Base-by-base conservation (phyloP, 495 filamentous ascomycete genomes). In the Aspergillus conjunctus region DNA sequence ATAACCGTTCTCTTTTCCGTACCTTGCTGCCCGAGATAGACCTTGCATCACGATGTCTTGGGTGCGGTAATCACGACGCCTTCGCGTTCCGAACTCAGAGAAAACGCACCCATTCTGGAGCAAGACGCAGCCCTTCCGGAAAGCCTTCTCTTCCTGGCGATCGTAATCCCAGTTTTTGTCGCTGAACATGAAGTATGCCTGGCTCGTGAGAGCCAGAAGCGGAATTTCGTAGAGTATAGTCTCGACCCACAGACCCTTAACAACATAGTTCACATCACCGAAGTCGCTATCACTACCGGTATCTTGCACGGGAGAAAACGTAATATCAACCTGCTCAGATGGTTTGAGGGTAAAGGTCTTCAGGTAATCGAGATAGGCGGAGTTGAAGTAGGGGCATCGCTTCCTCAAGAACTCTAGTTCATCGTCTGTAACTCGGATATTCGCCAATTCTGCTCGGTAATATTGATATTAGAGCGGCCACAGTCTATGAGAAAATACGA, bases 161-260 rank as follows among this genome's bases (percentile, higher is more conserved):
- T 87, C 81, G 63, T 97, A 87, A 50, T 81, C 85, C 94, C 94
- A 98, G 67, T 96, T 92, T 41, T 74, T 87, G 65, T 97, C 89
- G 75, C 88, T 88, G 79, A 96, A 97, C 74, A 88, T 90, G 84
- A 98, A 98, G 74, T 97, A 98, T 30, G 95, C 91, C 71, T 98
- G 93, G 62, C 91, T 96, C 1, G 92, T 90, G 56, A 98, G 75
- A 2, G 95, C 91, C 18, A 98, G 84, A 22, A 98, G 80, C 0
- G 94, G 95, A 59, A 98, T 96, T 77, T 98, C 94, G 73, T 98
- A 98, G 51, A 98, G 85, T 50, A 98, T 98, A 0, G 94, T 96
- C 51, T 97, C 93, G 8, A 92, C 82, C 94, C 94, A 98, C 53
- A 86, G 81, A 18, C 94, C 94, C 65, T 85, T 84, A 58, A 93